Base-by-base conservation (phyloP, 169 alveolate genomes). In the Plasmodium knowlesi region DNA sequence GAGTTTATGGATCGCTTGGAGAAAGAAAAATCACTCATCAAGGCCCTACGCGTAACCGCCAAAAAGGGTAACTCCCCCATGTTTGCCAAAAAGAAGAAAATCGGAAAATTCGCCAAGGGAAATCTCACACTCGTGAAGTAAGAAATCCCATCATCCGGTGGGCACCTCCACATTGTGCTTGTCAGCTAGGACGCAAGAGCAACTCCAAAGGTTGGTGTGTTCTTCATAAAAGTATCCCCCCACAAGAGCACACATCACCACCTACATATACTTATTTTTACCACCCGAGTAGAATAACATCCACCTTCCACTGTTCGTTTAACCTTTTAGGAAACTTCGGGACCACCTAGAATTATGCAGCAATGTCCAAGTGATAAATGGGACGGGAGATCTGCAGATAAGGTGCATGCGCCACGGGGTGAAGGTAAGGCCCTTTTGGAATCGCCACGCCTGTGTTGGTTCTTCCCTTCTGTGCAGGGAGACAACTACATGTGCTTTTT, bases 291-390 rank as follows among this genome's bases (percentile, higher is more conserved):
- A n/a, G 57, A 46, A 46, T 12, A 46, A 46, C 19, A 12, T 10
- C 57, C 53, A 0, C 9, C 16, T 43, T 43, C 6, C n/a, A 46
- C 57, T 5, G 57, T 12, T 46, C 25, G 12, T 16, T 22, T 43
- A 39, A 70, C 80, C 46, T 19, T 5, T 10, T 28, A 86, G 93
- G 6, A 73, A 76, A 76, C 80, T 86, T 6, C 32, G n/a, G 71
- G 93, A 86, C 25, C 57, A 86, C 83, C 54, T 86, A 30, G 41
- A 86, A 32, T 19, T 76, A 76, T 67, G 82, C 67, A 43, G 30
- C 72, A 76, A 86, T 34, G 43, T 61, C 37, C 28, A 34, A 41
- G 25, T 37, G 72, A 39, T 54, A 54, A 28, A 30, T 2, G 16
- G 41, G 25, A 78, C 16, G 43, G 41, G 72, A 9, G 80, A 86